Evolutionary conservation across 306 rosid genomes (phyloP).

Genomic region (Castanea crenata): DNA sequence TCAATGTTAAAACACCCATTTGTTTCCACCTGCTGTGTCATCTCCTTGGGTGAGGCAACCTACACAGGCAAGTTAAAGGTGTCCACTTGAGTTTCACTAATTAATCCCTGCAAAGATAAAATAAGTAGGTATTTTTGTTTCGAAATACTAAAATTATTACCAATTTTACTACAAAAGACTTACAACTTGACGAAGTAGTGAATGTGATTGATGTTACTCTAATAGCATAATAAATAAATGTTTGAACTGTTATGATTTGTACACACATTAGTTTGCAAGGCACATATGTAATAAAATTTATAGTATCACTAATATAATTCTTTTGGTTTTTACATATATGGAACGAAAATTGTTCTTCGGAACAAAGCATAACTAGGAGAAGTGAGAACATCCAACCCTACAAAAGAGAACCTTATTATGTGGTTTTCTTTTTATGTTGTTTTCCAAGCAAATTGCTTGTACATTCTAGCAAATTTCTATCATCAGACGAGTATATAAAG

Average conservation of each 20-base stretch:
- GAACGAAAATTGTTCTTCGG: neutral
- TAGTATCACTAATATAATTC: no score
- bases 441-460: neutral
- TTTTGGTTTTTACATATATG: neutral
- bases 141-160: no score
- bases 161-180: no score
- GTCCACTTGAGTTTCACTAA: conserved; percentile 6
- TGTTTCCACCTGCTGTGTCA: neutral
- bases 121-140: no score
- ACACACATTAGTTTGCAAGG: no score
- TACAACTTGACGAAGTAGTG: no score
- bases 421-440: neutral
- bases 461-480: neutral
- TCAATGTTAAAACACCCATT: conserved; percentile 11
- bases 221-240: no score
- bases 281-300: no score
- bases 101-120: neutral
- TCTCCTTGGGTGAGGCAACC: neutral
- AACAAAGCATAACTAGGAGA: neutral
- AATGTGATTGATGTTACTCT: no score
- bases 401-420: neutral
- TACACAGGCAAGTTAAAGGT: conserved; percentile 4
- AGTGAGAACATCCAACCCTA: neutral
- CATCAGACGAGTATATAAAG: neutral
- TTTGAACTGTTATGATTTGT: no score